Evolutionary conservation across 2,329 filamentous ascomycete species (phyloP).

Genomic region (Aspergillus clavatus): DNA sequence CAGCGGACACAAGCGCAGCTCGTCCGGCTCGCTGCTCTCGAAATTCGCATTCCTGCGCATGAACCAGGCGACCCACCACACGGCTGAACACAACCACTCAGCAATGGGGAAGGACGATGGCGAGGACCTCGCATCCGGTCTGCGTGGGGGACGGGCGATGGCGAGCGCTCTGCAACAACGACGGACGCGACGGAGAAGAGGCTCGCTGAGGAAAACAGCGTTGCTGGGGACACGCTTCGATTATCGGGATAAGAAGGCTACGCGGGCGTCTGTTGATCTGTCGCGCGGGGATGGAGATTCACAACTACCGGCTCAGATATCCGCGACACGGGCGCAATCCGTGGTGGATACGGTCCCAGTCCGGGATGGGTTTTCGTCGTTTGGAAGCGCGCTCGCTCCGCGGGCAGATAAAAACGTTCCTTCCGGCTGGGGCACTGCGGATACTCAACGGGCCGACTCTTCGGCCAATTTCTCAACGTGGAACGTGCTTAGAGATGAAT

Average conservation of each 20-base stretch:
- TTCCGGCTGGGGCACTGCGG: constrained; percentile 15
- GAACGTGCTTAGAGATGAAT: constrained; percentile 57
- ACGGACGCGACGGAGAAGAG: constrained; percentile 66
- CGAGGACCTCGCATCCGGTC: constrained; percentile 25
- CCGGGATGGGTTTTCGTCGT: constrained; percentile 11
- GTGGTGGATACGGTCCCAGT: constrained; percentile 10
- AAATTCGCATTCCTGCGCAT: constrained; percentile 64
- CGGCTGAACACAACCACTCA: constrained; percentile 20
- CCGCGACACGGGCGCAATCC: constrained; percentile 9
- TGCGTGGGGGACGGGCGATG: constrained; percentile 47
- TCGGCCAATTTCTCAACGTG: constrained; percentile 45
- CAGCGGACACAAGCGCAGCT: constrained; percentile 48
- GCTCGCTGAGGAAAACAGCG: constrained; percentile 82
- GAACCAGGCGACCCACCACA: constrained; percentile 38
- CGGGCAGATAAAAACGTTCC: constrained; percentile 3
- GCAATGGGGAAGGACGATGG: constrained; percentile 23
- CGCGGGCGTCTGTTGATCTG: constrained; percentile 11
- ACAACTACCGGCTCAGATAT: constrained; percentile 4
- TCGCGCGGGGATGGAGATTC: constrained; percentile 15
- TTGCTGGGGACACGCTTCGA: constrained; percentile 59
- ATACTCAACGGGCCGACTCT: constrained; percentile 17
- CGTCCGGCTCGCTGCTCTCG: constrained; percentile 63
- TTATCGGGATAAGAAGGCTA: constrained; percentile 29
- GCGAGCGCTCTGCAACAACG: constrained; percentile 46
- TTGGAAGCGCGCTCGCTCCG: constrained; percentile 15